Base-by-base conservation (phyloP, 1,284 basidiomycete species). In the Papiliotrema terrestris region DNA sequence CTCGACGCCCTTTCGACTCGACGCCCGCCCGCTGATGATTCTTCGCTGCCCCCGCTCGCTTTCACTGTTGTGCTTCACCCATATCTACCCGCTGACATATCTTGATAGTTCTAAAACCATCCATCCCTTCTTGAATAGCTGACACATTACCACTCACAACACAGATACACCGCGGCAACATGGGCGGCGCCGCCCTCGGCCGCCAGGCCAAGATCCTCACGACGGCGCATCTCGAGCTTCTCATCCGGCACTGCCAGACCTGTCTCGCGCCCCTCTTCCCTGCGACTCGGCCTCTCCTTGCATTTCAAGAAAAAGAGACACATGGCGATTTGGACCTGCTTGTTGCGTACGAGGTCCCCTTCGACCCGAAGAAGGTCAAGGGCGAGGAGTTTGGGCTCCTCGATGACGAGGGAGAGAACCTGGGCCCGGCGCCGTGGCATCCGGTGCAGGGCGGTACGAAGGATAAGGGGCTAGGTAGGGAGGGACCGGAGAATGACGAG, bases 311-410 rank as follows among this genome's bases (percentile, higher is more conserved):
- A 29, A 74, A 74, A 56, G 38, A 17, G 1, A 44, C 56, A 11
- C 72, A 74, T 55, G 71, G 72, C 9, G 72, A 74, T 51, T 44
- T 73, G 1, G 72, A 74, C 56, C 46, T 73, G 8, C 13, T 69
- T n/a, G 57, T 55, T 19, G 63, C 49, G 0, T 69, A 56, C 55
- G 49, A 53, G 0, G 59, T 51, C 3, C 36, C 9, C 13, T 8
- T 23, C 6, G 11, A 23, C 8, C 25, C 38, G 22, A 49, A 52
- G 44, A 50, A 39, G 32, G 47, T 45, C 32, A 58, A 58, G 35
- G 57, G 57, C 35, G 45, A 45, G 22, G 62, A 35, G 29, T 39
- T 19, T 52, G 50, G 20, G 45, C 45, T 51, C 39, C 29, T 45
- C 25, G 38, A 15, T 23, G 26, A 41, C 8, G 15, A 56, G 39